Percentiles rank a stretch among this genome's conserved stretches.
phyloP scores from a whole-genome alignment of 441 rosid species.

The Kokia cookei region DNA sequence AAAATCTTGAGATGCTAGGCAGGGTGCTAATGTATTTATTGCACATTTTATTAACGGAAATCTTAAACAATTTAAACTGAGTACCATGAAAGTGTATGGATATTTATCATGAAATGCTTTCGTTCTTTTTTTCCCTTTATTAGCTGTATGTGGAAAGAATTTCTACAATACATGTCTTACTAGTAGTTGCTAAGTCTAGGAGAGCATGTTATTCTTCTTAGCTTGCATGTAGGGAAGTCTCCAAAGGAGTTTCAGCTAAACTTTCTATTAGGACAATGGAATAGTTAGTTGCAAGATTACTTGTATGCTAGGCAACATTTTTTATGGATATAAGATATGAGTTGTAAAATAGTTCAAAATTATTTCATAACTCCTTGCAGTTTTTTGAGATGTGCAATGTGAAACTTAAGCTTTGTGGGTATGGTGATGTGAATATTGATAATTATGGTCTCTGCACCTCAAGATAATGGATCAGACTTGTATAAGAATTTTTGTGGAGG shows the following conservation, averaged over 20 bases:
- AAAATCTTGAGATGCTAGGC: slow-evolving; percentile 47
- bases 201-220: background rate
- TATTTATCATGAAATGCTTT: slow-evolving; percentile 4
- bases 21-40: slow-evolving; percentile 15
- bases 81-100: slow-evolving; percentile 17
- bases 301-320: background rate
- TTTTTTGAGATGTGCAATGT: background rate
- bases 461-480: background rate
- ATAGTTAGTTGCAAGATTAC: background rate
- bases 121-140: background rate
- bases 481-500: background rate
- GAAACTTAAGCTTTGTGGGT: background rate
- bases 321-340: background rate
- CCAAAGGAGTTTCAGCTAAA: background rate
- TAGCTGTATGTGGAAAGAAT: background rate
- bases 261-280: background rate
- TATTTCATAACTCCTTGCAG: background rate
- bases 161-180: slow-evolving; percentile 4
- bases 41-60: background rate
- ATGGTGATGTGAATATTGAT: background rate
- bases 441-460: background rate
- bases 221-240: background rate
- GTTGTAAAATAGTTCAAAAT: background rate
- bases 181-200: background rate
- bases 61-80: slow-evolving; percentile 11